Percentiles rank a stretch among this genome's conserved stretches.
Evolutionary conservation across 108 stramenopile genomes (phyloP).

Genomic region (Poteriospumella lacustris): DNA sequence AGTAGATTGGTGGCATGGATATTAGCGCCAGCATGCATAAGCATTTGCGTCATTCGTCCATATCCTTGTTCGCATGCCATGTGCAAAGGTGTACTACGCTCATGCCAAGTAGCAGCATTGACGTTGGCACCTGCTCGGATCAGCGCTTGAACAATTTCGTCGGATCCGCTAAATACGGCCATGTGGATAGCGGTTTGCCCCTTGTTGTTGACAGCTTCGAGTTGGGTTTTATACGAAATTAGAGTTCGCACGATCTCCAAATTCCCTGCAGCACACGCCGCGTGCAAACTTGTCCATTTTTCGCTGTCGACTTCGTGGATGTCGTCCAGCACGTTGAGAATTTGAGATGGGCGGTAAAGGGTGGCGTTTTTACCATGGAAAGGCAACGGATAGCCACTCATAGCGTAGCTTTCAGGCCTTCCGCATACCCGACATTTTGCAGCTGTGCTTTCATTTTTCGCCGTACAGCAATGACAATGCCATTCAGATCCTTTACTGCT

Average conservation of each 20-base stretch:
- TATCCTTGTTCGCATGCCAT: background rate
- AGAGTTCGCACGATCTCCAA: background rate
- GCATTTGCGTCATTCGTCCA: background rate
- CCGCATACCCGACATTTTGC: conserved; percentile 5
- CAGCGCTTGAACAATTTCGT: background rate
- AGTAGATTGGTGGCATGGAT: background rate
- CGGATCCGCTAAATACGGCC: background rate
- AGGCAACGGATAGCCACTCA: background rate
- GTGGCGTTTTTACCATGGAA: background rate
- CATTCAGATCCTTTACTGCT: background rate
- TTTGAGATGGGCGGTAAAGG: background rate
- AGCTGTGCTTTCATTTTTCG: background rate
- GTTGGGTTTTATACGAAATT: background rate
- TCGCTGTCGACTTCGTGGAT: background rate
- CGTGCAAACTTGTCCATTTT: background rate
- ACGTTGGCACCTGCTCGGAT: background rate
- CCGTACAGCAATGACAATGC: conserved; percentile 10
- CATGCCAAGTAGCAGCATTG: background rate
- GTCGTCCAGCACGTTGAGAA: background rate
- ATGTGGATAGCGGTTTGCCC: background rate
- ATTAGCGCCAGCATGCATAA: background rate
- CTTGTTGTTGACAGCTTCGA: background rate
- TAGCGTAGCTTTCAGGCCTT: background rate
- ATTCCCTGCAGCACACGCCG: background rate
- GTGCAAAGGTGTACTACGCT: background rate